These are phyloP conservation scores for Ramalina intermedia DNA, from an alignment of 495 filamentous ascomycete genomes.

Conservation along the genomic window DNA sequence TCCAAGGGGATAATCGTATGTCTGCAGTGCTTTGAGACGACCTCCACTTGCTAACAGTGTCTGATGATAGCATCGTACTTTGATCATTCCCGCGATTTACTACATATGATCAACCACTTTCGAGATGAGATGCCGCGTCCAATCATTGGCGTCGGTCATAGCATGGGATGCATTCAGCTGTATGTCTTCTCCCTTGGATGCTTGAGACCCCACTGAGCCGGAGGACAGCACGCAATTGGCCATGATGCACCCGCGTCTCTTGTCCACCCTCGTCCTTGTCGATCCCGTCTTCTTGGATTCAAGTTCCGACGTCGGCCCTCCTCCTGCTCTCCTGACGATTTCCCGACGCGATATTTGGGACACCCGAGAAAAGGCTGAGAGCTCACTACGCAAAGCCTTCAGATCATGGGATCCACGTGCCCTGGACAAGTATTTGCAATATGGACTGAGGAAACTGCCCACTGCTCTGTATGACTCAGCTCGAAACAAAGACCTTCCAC, in stretches of 20 bases:
- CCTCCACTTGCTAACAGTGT: conserved; percentile 1
- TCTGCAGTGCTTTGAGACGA: background rate
- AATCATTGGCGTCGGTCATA: conserved; percentile 64
- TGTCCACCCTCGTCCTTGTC: conserved; percentile 28
- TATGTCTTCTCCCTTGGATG: conserved; percentile 30
- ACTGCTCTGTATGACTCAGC: conserved; percentile 27
- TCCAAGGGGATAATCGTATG: conserved; percentile 51
- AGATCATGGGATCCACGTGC: conserved; percentile 14
- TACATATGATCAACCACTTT: conserved; percentile 62
- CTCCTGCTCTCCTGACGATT: background rate
- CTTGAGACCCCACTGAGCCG: background rate
- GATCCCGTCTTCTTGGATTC: conserved; percentile 26
- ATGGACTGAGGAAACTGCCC: conserved; percentile 13
- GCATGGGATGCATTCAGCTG: conserved; percentile 43
- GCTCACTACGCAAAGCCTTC: conserved; percentile 12
- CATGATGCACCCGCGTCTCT: conserved; percentile 30
- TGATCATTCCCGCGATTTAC: conserved; percentile 63
- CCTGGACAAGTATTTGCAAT: conserved; percentile 13
- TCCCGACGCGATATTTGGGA: conserved; percentile 12
- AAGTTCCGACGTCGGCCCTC: background rate
- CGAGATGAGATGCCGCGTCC: conserved; percentile 57
- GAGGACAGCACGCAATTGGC: conserved; percentile 16
- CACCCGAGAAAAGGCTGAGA: conserved; percentile 10
- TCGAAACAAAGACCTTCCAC: conserved; percentile 12
- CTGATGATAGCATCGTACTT: conserved; percentile 42